A percentile compares a stretch with the other conserved stretches of the same genome.
These are phyloP conservation scores for Ascochyta rabiei DNA, from an alignment of 2,329 filamentous ascomycete genomes.

Conservation along the genomic window DNA sequence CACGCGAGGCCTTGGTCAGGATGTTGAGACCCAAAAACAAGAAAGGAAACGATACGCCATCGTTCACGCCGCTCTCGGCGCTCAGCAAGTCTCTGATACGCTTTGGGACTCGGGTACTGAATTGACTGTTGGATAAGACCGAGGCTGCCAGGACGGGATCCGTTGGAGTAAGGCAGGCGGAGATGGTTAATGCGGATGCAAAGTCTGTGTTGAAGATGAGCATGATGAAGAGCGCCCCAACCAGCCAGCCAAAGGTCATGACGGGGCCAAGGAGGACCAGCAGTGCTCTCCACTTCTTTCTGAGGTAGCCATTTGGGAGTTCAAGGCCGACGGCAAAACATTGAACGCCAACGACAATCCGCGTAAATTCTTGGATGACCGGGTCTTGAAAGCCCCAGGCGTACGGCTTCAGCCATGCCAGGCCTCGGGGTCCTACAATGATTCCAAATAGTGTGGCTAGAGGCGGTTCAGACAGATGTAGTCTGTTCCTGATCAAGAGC, in stretches of 20 bases:
- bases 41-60: conserved; percentile 63
- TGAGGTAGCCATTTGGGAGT: conserved; percentile 54
- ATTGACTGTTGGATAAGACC: conserved; percentile 60
- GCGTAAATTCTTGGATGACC: conserved; percentile 50
- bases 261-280: conserved; percentile 58
- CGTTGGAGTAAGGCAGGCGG: conserved; percentile 62
- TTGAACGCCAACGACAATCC: conserved; percentile 55
- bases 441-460: conserved; percentile 56
- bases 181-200: conserved; percentile 57
- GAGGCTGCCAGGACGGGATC: conserved; percentile 62
- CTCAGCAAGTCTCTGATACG: conserved; percentile 59
- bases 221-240: conserved; percentile 55
- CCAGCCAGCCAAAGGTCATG: conserved; percentile 58
- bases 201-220: conserved; percentile 55
- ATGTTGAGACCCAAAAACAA: conserved; percentile 59
- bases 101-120: conserved; percentile 59
- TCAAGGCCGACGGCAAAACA: conserved; percentile 48
- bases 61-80: conserved; percentile 63
- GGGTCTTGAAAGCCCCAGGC: conserved; percentile 53
- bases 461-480: conserved; percentile 57
- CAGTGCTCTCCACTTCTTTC: conserved; percentile 59
- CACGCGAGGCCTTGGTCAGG: conserved; percentile 48
- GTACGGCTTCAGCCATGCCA: conserved; percentile 49
- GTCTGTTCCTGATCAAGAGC: conserved; percentile 53
- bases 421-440: conserved; percentile 50